Base-by-base conservation (phyloP, 352 stramenopile genomes). In the Hyphochytrium catenoides region DNA sequence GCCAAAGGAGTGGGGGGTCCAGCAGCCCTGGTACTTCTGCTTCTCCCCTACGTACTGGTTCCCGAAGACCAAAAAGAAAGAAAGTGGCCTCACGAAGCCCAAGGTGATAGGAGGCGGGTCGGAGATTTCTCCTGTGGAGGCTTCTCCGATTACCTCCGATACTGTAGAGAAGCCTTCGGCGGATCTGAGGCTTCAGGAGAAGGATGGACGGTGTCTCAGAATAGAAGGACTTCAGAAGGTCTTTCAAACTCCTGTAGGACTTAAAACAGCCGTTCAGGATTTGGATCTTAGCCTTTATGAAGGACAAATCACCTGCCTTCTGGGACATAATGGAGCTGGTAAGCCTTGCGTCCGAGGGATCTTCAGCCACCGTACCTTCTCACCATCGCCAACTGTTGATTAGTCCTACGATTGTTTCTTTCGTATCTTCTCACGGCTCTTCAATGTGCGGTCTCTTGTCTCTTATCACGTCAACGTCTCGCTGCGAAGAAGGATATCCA, bases 11-110 rank as follows among this genome's bases (percentile, higher is more conserved):
- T 92, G 83, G 39, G 84, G 84, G 3, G 72, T 67, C 21, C 57
- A 54, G 0, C 44, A 71, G 21, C 85, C 85, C 15, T 93, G 75
- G 67, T 93, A 93, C 44, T 95, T 95, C 49, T 62, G 68, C 0
- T 21, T 91, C 3, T 70, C 62, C 8, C 59, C 56, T 3, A 65
- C 52, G n/a, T 93, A 79, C 45, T 93, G 76, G 79, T 47, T 34
- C 0, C 47, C 33, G 6, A 40, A 58, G 14, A 49, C 49, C 27
- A 48, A 2, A 52, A 36, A 34, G 32, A 43, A 50, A 14, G 36
- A 51, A 32, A 20, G 27, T 17, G 40, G 66, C 4, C 37, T 44
- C 1, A 16, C 55, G 0, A 51, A 69, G 7, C 43, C 75, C 24
- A 57, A 65, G 18, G 16, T 30, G 44, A 51, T 8, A 52, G 59